Conservation (phyloP, 2,329 filamentous ascomycete species). For the Acephala macrosclerotiorum region DNA sequence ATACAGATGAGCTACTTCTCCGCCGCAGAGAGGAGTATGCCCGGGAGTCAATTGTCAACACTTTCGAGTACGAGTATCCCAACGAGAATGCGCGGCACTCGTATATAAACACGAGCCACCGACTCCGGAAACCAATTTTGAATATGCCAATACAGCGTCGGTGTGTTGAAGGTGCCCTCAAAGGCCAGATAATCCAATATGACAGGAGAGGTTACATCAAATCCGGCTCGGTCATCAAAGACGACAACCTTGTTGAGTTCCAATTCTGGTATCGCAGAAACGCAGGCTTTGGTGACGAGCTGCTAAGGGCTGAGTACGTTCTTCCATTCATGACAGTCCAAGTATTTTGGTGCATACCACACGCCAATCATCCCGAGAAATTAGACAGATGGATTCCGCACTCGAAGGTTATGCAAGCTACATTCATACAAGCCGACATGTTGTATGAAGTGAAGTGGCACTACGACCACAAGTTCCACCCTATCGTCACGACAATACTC, state of each 20-base stretch:
- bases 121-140: conserved; percentile 34
- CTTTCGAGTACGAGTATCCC: conserved; percentile 58
- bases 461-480: conserved; percentile 57
- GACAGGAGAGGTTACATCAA: conserved; percentile 60
- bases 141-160: conserved; percentile 44
- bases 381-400: conserved; percentile 61
- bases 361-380: conserved; percentile 56
- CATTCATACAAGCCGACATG: conserved; percentile 58
- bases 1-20: conserved; percentile 55
- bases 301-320: conserved; percentile 62
- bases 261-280: conserved; percentile 62
- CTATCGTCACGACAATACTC: conserved; percentile 54
- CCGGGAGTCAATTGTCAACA: conserved; percentile 50
- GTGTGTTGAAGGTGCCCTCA: conserved; percentile 54
- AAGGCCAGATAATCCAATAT: conserved; percentile 57
- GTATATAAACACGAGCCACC: conserved; percentile 11
- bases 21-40: conserved; percentile 33
- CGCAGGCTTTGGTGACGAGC: conserved; percentile 59
- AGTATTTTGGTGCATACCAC: conserved; percentile 61
- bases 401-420: conserved; percentile 60
- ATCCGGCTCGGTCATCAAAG: conserved; percentile 59
- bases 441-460: conserved; percentile 56
- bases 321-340: conserved; percentile 60
- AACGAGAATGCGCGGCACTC: conserved; percentile 37
- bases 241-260: conserved; percentile 59